Evolutionary conservation across 148 eudicot genomes (phyloP).

Genomic region (Rhododendron vialii): DNA sequence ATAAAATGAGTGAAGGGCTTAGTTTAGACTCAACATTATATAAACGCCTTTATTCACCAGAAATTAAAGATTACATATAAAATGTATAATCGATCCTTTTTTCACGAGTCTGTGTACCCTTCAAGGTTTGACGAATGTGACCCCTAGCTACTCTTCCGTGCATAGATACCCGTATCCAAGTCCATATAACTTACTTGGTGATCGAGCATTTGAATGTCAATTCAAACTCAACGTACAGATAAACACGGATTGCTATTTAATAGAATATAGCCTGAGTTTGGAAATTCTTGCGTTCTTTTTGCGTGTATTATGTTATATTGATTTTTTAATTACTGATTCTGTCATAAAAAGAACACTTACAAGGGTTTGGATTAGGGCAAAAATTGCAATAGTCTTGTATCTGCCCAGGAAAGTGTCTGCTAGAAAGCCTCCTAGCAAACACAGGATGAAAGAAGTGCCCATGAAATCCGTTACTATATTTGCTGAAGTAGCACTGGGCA

Average conservation of each 20-base stretch:
- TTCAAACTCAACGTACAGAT: neutral
- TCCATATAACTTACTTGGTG: neutral
- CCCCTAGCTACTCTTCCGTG: neutral
- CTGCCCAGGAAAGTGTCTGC: conserved; percentile 88
- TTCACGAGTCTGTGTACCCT: too few species aligned
- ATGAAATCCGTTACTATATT: conserved; percentile 80
- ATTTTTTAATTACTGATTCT: neutral
- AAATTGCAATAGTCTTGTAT: conserved; percentile 71
- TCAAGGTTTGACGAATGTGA: neutral
- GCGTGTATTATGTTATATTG: neutral
- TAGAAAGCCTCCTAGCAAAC: conserved; percentile 79
- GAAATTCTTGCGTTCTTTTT: neutral
- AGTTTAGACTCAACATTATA: too few species aligned
- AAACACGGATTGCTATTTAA: too few species aligned
- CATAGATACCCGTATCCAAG: neutral
- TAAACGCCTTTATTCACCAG: too few species aligned
- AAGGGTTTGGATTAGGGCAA: conserved; percentile 50
- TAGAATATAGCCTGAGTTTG: neutral
- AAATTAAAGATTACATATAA: too few species aligned
- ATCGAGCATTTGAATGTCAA: neutral
- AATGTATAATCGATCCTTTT: too few species aligned
- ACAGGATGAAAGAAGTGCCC: conserved; percentile 85
- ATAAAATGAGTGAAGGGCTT: too few species aligned
- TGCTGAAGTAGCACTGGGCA: conserved; percentile 74
- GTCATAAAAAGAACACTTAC: conserved; percentile 24